Conservation (phyloP, 2,329 filamentous ascomycete species). For the Dothideomycetidae sp. region DNA sequence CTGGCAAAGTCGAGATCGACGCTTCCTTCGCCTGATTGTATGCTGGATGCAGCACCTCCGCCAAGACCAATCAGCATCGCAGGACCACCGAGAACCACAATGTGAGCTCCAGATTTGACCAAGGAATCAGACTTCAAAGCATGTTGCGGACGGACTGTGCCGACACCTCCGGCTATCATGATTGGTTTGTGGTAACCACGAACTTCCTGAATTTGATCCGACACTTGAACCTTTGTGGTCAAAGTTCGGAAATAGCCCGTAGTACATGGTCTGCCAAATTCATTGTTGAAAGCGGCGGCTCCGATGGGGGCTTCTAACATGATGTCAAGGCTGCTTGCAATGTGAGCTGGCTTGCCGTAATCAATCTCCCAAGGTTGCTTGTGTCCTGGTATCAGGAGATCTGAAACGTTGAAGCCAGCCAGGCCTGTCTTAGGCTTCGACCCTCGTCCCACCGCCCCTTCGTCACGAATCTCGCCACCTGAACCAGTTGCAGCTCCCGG, state of each 20-base stretch:
- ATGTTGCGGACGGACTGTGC: conserved; percentile 79
- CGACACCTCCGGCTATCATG: conserved; percentile 93
- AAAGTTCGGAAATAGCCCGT: conserved; percentile 86
- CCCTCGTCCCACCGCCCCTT: conserved; percentile 84
- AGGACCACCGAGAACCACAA: conserved; percentile 86
- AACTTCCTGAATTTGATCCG: conserved; percentile 51
- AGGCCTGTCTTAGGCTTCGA: conserved; percentile 88
- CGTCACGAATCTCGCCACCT: conserved; percentile 89
- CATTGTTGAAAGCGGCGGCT: conserved; percentile 92
- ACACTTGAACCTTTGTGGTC: conserved; percentile 51
- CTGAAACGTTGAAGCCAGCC: conserved; percentile 86
- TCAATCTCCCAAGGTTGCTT: conserved; percentile 81
- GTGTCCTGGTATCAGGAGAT: conserved; percentile 75
- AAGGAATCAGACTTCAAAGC: conserved; percentile 69
- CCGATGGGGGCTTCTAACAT: conserved; percentile 97
- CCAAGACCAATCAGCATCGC: conserved; percentile 97
- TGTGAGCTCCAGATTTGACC: conserved; percentile 75
- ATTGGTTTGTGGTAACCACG: conserved; percentile 96
- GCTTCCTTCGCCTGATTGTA: conserved; percentile 72
- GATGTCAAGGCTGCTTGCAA: conserved; percentile 87
- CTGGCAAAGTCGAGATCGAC: conserved; percentile 93
- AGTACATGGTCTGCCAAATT: conserved; percentile 83
- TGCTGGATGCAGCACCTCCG: conserved; percentile 86
- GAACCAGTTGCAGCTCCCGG: conserved; percentile 89
- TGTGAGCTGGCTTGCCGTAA: conserved; percentile 77